Evolutionary conservation across 2,329 filamentous ascomycete species (phyloP), one percentile per base, ranked within the genome.

Genomic region (Graphium sp.): DNA sequence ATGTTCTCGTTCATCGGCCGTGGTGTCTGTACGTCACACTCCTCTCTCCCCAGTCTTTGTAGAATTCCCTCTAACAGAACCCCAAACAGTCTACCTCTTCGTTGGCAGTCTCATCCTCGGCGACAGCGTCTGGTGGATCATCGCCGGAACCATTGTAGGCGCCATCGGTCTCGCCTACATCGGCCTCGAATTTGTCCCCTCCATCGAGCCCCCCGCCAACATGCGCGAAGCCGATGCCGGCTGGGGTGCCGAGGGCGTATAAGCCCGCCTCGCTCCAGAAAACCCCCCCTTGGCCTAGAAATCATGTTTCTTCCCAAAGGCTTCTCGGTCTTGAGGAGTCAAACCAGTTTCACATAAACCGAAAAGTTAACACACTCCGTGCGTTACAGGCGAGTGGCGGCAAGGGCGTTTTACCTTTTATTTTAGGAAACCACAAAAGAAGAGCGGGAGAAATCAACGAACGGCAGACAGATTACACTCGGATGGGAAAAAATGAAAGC

Each of bases 1-100:
- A 75, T 95, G 55, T 95, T 95, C 64, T 92, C 82, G 33, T 95
- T 98, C 66, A 59, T 95, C 41, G 89, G 89, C 36, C 84, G 89
- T 48, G 89, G 89, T 55, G 65, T 83, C 50, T 95, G 85, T 93
- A 72, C 58, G 83, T 74, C 11, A 21, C 6, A 10, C 20, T 16
- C 31, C 26, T 26, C 13, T 11, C 12, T 18, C 28, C 19, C 30
- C 22, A 8, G 11, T 10, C 14, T 13, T 16, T 7, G 13, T 3
- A 12, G 15, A 6, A 3, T n/a, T 7, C 13, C 30, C 29, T 25
- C 40, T 34, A 16, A 34, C 23, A 10, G 32, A 26, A 23, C 19
- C 11, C 13, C 14, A 18, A 14, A 2, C 35, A 93, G 85, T 98
- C 63, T 98, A 98, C 67, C 69, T 95, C 55, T 95, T 98, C 55